Conservation (phyloP, 202 grass and related monocot species). For the Hordeum pubiflorum region DNA sequence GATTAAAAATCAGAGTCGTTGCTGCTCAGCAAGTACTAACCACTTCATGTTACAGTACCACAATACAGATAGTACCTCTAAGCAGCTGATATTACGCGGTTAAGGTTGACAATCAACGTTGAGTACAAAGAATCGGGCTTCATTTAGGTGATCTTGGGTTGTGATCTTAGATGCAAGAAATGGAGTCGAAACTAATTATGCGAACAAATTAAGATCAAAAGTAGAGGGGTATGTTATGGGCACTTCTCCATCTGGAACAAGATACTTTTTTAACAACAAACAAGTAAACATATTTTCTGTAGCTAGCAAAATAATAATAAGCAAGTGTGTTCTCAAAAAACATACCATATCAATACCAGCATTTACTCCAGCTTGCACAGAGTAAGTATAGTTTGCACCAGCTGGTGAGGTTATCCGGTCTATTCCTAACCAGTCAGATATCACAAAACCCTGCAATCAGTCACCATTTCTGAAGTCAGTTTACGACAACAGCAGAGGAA, state of each 20-base stretch:
- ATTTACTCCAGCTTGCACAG: conserved; percentile 84
- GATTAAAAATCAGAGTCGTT: neutral
- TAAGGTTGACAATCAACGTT: neutral
- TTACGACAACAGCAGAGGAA: conserved; percentile 22
- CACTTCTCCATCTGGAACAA: neutral
- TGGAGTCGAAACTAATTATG: neutral
- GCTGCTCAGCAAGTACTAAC: neutral
- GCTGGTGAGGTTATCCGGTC: conserved; percentile 72
- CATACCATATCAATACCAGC: conserved; percentile 92
- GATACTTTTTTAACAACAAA: neutral
- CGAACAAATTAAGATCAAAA: neutral
- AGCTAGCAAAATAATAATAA: conserved; percentile 15
- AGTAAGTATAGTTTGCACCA: conserved; percentile 85
- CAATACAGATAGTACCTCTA: conserved; percentile 1
- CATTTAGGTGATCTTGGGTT: neutral
- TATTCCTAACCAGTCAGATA: conserved; percentile 95
- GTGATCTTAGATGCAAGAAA: neutral
- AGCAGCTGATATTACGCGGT: neutral
- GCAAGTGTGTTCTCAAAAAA: conserved; percentile 13
- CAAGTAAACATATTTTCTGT: neutral
- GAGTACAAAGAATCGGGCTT: neutral
- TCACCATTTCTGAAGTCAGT: conserved; percentile 17
- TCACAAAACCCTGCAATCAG: conserved; percentile 75
- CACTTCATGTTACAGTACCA: neutral
- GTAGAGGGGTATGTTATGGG: neutral